Conservation (phyloP, 257 asterid species). For the Jaltomata sinuosa region DNA sequence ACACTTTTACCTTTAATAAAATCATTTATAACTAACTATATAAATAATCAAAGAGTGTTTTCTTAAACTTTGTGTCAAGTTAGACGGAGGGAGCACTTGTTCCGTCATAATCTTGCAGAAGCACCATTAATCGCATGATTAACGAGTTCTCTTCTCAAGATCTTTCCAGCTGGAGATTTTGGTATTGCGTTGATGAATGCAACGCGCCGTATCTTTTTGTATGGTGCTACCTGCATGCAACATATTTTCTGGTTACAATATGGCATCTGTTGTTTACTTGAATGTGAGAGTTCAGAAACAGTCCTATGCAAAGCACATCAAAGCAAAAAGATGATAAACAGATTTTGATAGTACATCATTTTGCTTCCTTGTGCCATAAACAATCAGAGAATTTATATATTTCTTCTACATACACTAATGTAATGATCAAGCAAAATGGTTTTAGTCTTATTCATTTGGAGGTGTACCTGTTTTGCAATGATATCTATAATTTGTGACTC, state of each 20-base stretch:
- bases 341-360: no score
- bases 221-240: slow-evolving; percentile 74
- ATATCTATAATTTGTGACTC: slow-evolving; percentile 61
- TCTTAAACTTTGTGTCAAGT: no score
- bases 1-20: no score
- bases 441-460: not conserved
- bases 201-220: slow-evolving; percentile 68
- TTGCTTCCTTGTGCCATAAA: no score
- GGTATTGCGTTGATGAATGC: slow-evolving; percentile 64
- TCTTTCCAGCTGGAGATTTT: slow-evolving; percentile 80
- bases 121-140: slow-evolving; percentile 29
- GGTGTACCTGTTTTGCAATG: slow-evolving; percentile 59
- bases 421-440: not conserved
- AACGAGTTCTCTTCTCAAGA: slow-evolving; percentile 64
- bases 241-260: not conserved
- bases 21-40: no score
- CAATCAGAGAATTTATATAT: not conserved
- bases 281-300: not conserved
- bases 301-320: not conserved
- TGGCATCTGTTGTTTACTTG: not conserved
- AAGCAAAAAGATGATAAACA: not conserved
- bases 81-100: no score
- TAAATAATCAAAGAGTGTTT: no score
- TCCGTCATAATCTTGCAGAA: slow-evolving; percentile 44
- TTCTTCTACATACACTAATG: not conserved